Evolutionary conservation across 2,329 filamentous ascomycete genomes (phyloP).

Genomic region (Lasiodiplodia gonubiensis): DNA sequence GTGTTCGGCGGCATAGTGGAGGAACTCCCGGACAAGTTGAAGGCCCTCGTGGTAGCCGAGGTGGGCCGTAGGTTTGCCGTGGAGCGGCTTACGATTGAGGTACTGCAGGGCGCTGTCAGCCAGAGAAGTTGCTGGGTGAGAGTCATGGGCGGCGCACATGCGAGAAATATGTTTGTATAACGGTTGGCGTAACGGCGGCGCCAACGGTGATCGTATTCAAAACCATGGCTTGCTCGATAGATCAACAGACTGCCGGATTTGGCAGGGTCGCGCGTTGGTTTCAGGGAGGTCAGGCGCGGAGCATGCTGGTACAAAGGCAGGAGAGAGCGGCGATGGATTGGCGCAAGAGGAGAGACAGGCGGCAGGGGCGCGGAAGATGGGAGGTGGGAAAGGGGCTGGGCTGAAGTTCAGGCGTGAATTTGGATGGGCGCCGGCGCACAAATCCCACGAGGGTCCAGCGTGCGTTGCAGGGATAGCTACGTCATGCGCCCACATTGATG

Average conservation of each 20-base stretch:
- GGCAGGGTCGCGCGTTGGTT: conserved; percentile 12
- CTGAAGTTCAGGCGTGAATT: conserved; percentile 7
- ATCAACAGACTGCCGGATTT: conserved; percentile 9
- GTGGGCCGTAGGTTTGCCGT: conserved; percentile 83
- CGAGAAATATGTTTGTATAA: conserved; percentile 82
- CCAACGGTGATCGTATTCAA: conserved; percentile 83
- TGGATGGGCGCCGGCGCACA: conserved; percentile 15
- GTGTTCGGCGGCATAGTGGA: conserved; percentile 83
- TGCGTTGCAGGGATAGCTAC: conserved; percentile 4
- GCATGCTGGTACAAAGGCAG: conserved; percentile 14
- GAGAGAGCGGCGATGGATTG: neutral
- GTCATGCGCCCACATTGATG: conserved; percentile 18
- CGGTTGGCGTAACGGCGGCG: conserved; percentile 83
- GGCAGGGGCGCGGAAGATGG: neutral
- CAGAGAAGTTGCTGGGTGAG: neutral
- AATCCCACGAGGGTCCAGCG: conserved; percentile 1
- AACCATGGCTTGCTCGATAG: conserved; percentile 52
- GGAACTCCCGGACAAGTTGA: conserved; percentile 83
- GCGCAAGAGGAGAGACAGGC: neutral
- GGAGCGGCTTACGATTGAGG: conserved; percentile 75
- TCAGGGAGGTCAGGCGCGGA: conserved; percentile 9
- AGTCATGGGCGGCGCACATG: conserved; percentile 67
- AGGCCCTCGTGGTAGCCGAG: conserved; percentile 95
- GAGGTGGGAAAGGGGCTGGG: neutral
- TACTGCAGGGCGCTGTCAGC: conserved; percentile 62